These are phyloP conservation scores for Onygenales sp. DNA, from an alignment of 2,329 filamentous ascomycete species.

Conservation along the genomic window DNA sequence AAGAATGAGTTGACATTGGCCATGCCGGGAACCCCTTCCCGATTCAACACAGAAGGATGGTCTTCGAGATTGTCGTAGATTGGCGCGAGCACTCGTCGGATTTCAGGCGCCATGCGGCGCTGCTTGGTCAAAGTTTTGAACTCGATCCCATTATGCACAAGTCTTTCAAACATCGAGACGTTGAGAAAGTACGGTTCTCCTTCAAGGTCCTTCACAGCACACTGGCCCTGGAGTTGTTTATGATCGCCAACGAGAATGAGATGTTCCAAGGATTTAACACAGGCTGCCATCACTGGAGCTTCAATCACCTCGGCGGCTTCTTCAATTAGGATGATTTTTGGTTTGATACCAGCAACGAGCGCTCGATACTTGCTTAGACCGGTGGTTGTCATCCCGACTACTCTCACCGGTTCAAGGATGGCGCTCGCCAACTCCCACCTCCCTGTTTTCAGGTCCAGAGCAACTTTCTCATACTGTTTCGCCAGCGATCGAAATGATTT, in stretches of 20 bases:
- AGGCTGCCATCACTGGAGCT: slow-evolving; percentile 48
- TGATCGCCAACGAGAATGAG: slow-evolving; percentile 69
- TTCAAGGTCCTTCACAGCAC: slow-evolving; percentile 52
- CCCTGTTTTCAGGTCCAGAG: slow-evolving; percentile 46
- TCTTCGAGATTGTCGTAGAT: slow-evolving; percentile 54
- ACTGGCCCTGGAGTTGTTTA: slow-evolving; percentile 62
- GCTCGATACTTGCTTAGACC: slow-evolving; percentile 71
- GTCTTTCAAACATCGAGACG: slow-evolving; percentile 69
- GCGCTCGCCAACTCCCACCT: slow-evolving; percentile 51
- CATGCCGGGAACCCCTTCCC: slow-evolving; percentile 53
- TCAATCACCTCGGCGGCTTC: slow-evolving; percentile 67
- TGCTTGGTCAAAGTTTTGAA: slow-evolving; percentile 59
- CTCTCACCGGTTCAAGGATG: slow-evolving; percentile 50
- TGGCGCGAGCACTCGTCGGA: slow-evolving; percentile 50
- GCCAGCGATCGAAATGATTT: slow-evolving; percentile 42
- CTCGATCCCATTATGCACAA: slow-evolving; percentile 56
- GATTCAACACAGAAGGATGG: slow-evolving; percentile 47
- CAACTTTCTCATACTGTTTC: slow-evolving; percentile 40
- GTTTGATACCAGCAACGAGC: slow-evolving; percentile 56
- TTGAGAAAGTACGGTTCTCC: slow-evolving; percentile 56
- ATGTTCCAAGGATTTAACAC: slow-evolving; percentile 54
- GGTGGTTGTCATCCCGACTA: slow-evolving; percentile 66
- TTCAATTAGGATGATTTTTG: slow-evolving; percentile 64
- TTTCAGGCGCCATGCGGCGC: slow-evolving; percentile 62
- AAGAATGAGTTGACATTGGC: slow-evolving; percentile 51